phyloP scores from a whole-genome alignment of 2,329 filamentous ascomycete genomes.

The Arthrinium phaeospermum region DNA sequence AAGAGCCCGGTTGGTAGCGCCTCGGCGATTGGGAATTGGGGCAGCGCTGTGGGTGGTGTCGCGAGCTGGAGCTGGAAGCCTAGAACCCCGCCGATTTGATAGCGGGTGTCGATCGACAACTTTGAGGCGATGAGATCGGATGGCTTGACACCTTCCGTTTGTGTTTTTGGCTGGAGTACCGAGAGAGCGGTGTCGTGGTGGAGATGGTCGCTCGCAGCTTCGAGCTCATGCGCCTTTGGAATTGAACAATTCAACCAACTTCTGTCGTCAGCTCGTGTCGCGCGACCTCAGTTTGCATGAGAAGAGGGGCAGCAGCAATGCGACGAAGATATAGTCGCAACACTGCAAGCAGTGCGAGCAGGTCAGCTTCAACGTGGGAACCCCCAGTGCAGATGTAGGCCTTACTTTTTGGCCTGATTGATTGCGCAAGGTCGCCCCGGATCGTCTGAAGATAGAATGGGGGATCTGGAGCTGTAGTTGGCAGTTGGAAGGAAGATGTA shows the following conservation, averaged over 20 bases:
- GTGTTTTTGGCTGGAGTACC: not conserved
- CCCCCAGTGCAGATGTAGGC: not conserved
- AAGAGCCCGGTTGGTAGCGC: not conserved
- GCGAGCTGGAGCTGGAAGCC: conserved; percentile 1
- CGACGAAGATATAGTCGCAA: not conserved
- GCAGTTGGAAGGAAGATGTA: not conserved
- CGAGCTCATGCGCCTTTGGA: not conserved
- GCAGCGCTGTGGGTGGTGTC: not conserved
- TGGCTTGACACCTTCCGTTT: not conserved
- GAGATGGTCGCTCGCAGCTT: not conserved
- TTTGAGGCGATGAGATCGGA: not conserved
- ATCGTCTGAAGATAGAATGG: not conserved
- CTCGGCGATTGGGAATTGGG: not conserved
- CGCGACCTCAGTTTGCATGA: not conserved
- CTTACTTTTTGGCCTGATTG: not conserved
- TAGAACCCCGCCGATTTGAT: not conserved
- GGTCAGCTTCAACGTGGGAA: not conserved
- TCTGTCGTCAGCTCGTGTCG: conserved; percentile 4
- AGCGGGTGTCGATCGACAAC: conserved; percentile 6
- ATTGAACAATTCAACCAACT: not conserved
- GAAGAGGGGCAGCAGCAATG: not conserved
- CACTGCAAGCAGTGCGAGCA: conserved; percentile 2
- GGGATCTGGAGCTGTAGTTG: not conserved
- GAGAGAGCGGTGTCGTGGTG: not conserved
- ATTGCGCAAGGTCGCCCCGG: not conserved